phyloP scores from a whole-genome alignment of 2,329 filamentous ascomycete species.

The Capronia americana region DNA sequence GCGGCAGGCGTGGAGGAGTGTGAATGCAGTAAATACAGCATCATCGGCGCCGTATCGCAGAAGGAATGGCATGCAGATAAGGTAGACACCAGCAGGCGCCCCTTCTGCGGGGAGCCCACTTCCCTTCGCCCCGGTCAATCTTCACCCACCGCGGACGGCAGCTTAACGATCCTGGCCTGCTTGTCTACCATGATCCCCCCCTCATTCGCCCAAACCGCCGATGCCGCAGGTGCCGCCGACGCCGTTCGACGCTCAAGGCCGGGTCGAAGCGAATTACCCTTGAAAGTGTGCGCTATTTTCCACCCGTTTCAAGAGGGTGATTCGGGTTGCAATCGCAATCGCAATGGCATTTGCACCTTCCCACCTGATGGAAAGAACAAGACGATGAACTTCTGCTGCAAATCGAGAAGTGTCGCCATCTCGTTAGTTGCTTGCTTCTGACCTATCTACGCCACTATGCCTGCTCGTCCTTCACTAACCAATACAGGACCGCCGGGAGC shows the following conservation, averaged over 20 bases:
- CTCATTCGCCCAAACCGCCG: neutral
- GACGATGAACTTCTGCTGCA: neutral
- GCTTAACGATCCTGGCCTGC: neutral
- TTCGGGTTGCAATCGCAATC: neutral
- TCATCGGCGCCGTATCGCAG: neutral
- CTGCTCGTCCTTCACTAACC: neutral
- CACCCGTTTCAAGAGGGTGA: neutral
- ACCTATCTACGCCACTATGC: neutral
- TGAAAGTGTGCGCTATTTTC: neutral
- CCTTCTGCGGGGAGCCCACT: neutral
- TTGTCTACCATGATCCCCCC: neutral
- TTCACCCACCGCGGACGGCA: too few relatives aligned
- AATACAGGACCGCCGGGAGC: neutral
- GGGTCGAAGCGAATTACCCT: neutral
- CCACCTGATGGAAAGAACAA: neutral
- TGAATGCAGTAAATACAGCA: neutral
- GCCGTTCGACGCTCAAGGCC: neutral
- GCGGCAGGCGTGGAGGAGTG: neutral
- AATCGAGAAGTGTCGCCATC: neutral
- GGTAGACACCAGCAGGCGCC: neutral
- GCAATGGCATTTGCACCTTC: neutral
- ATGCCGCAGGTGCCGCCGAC: neutral
- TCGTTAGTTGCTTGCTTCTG: neutral
- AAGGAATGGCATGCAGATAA: constrained; percentile 2
- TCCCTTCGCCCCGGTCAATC: neutral